Evolutionary conservation across 2,329 filamentous ascomycete species (phyloP).

Genomic region (Neoscytalidium dimidiatum): DNA sequence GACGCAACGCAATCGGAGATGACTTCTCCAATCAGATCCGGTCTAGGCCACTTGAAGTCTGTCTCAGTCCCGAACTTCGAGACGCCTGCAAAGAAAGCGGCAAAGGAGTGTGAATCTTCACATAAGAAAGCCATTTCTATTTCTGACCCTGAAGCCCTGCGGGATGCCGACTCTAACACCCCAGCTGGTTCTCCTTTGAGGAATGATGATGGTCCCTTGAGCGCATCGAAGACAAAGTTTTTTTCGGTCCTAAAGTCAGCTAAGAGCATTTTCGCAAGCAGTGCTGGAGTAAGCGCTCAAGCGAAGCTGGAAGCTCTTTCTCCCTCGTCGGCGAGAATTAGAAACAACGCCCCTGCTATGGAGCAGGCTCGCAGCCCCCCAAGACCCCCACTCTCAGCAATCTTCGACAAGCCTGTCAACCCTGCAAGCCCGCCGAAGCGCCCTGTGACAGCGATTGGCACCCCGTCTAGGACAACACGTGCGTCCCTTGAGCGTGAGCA

Average conservation of each 20-base stretch:
- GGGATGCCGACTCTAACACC: conserved; percentile 53
- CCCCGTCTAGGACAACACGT: conserved; percentile 41
- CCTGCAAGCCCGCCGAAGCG: conserved; percentile 11
- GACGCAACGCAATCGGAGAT: background rate
- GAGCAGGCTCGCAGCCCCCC: conserved; percentile 38
- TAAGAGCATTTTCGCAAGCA: conserved; percentile 82
- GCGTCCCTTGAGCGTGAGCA: conserved; percentile 64
- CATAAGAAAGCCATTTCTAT: conserved; percentile 60
- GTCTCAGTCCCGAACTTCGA: conserved; percentile 61
- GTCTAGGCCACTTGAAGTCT: conserved; percentile 61
- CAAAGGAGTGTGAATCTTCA: conserved; percentile 33
- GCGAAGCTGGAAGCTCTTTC: conserved; percentile 58
- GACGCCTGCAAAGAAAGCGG: conserved; percentile 48
- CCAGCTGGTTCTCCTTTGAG: conserved; percentile 59
- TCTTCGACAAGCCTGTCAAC: conserved; percentile 17
- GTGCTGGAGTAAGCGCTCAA: conserved; percentile 59
- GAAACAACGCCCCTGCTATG: conserved; percentile 25
- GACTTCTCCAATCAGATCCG: conserved; percentile 32
- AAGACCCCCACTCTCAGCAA: background rate
- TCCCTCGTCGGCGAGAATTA: background rate
- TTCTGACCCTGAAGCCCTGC: conserved; percentile 41
- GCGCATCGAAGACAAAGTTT: conserved; percentile 88
- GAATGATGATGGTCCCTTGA: conserved; percentile 75
- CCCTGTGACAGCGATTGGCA: background rate
- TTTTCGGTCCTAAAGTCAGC: conserved; percentile 89